Conservation (phyloP, 139 green algal species). For the Tetraselmis striata region DNA sequence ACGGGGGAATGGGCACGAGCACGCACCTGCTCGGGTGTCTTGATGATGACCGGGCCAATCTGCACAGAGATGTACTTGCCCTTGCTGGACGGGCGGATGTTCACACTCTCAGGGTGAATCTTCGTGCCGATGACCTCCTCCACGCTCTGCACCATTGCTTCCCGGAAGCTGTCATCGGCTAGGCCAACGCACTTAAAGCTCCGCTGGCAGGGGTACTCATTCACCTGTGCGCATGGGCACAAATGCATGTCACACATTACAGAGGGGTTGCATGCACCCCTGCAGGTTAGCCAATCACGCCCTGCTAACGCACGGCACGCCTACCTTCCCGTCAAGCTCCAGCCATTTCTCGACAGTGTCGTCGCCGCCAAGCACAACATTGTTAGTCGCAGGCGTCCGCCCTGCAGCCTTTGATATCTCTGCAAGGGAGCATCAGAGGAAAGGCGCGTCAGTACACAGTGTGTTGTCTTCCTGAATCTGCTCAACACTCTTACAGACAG, state of each 20-base stretch:
- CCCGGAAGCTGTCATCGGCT: slow-evolving; percentile 34
- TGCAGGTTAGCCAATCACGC: no score
- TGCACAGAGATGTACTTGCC: slow-evolving; percentile 44
- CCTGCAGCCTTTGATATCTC: slow-evolving; percentile 3
- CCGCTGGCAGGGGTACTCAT: slow-evolving; percentile 34
- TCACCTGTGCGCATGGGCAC: no score
- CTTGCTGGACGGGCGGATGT: slow-evolving; percentile 8
- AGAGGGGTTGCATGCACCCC: no score
- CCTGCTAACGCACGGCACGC: background rate
- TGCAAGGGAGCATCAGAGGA: background rate
- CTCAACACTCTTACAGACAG: background rate
- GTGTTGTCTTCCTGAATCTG: no score
- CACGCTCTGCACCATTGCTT: slow-evolving; percentile 23
- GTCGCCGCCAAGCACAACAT: slow-evolving; percentile 36
- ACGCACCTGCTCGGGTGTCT: slow-evolving; percentile 31
- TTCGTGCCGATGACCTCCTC: slow-evolving; percentile 29
- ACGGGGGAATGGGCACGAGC: no score
- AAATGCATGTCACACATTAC: no score
- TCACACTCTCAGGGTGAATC: slow-evolving; percentile 25
- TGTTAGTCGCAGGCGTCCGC: slow-evolving; percentile 20
- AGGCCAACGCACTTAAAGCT: slow-evolving; percentile 43
- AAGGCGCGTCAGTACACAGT: background rate
- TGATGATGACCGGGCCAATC: slow-evolving; percentile 23
- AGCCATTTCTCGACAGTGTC: slow-evolving; percentile 28
- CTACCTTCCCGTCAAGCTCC: slow-evolving; percentile 31